Conservation (phyloP, 2,329 filamentous ascomycete species). For the Xenosphaeropsis pyriputrescens region DNA sequence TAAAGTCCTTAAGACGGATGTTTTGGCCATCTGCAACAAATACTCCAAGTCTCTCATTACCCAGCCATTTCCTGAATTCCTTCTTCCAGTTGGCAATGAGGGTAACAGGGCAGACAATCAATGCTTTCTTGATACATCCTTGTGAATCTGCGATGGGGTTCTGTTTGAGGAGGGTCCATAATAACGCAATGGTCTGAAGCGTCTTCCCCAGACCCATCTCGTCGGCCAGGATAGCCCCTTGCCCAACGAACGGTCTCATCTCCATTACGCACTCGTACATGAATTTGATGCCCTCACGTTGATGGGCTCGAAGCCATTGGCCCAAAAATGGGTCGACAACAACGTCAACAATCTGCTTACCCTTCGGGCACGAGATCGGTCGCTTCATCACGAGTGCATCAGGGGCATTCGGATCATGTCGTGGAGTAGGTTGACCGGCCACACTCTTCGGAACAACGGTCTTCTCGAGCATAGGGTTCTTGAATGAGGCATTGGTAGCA, state of each 20-base stretch:
- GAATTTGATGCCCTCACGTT: constrained; percentile 55
- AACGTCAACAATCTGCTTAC: constrained; percentile 55
- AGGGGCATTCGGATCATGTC: constrained; percentile 44
- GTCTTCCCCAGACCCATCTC: constrained; percentile 69
- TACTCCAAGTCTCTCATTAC: constrained; percentile 54
- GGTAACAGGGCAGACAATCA: constrained; percentile 61
- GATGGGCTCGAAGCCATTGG: constrained; percentile 50
- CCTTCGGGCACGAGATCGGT: constrained; percentile 36
- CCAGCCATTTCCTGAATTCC: constrained; percentile 62
- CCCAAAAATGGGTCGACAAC: constrained; percentile 54
- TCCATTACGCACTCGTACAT: constrained; percentile 68
- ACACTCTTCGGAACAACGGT: constrained; percentile 31
- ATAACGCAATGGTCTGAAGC: constrained; percentile 53
- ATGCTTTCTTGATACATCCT: constrained; percentile 52
- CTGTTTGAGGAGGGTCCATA: constrained; percentile 62
- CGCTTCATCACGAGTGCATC: constrained; percentile 54
- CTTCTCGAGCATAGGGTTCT: constrained; percentile 41
- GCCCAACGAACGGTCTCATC: constrained; percentile 47
- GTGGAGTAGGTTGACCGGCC: constrained; percentile 35
- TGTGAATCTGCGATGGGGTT: constrained; percentile 44
- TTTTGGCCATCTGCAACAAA: constrained; percentile 48
- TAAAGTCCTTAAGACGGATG: constrained; percentile 51
- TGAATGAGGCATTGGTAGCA: constrained; percentile 35
- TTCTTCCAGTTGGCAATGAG: constrained; percentile 60
- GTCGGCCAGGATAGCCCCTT: constrained; percentile 58